phyloP scores from a whole-genome alignment of 768 basidiomycete species.

The Vararia minispora region DNA sequence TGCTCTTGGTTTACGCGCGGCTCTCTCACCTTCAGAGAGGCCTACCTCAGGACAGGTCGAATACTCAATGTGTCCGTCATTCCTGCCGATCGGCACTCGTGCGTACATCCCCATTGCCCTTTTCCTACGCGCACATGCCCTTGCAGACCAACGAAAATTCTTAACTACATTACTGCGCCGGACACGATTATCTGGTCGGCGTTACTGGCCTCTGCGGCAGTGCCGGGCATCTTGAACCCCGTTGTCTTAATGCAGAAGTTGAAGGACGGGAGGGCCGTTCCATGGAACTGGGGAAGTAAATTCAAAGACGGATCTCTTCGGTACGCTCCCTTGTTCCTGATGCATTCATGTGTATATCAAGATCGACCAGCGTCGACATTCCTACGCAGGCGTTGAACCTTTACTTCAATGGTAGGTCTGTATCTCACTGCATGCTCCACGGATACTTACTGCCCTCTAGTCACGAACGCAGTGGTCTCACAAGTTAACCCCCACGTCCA shows the following conservation, averaged over 20 bases:
- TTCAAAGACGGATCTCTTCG: conserved; percentile 91
- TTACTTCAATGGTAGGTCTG: conserved; percentile 67
- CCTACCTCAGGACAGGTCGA: conserved; percentile 85
- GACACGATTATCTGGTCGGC: conserved; percentile 81
- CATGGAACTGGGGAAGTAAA: conserved; percentile 91
- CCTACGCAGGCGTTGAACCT: conserved; percentile 80
- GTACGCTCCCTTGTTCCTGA: conserved; percentile 24
- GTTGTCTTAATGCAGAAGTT: conserved; percentile 93
- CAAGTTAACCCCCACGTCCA: conserved; percentile 92
- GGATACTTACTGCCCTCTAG: conserved; percentile 24
- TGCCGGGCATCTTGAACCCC: conserved; percentile 91
- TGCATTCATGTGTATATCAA: background rate
- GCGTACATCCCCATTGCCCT: conserved; percentile 17
- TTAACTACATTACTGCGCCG: conserved; percentile 95
- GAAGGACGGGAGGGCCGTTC: conserved; percentile 65
- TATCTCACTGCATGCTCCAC: background rate
- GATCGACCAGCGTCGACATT: conserved; percentile 69
- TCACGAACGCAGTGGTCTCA: conserved; percentile 87
- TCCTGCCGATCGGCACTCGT: conserved; percentile 84
- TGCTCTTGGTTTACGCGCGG: conserved; percentile 86
- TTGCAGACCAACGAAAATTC: conserved; percentile 79
- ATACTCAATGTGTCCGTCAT: conserved; percentile 92
- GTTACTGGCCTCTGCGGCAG: conserved; percentile 81
- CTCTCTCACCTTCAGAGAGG: conserved; percentile 91
- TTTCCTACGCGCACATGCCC: background rate